A percentile compares a stretch with the other conserved stretches of the same genome.
These are phyloP conservation scores for Fusarium keratoplasticum DNA, from an alignment of 2,329 filamentous ascomycete species.

Conservation along the genomic window DNA sequence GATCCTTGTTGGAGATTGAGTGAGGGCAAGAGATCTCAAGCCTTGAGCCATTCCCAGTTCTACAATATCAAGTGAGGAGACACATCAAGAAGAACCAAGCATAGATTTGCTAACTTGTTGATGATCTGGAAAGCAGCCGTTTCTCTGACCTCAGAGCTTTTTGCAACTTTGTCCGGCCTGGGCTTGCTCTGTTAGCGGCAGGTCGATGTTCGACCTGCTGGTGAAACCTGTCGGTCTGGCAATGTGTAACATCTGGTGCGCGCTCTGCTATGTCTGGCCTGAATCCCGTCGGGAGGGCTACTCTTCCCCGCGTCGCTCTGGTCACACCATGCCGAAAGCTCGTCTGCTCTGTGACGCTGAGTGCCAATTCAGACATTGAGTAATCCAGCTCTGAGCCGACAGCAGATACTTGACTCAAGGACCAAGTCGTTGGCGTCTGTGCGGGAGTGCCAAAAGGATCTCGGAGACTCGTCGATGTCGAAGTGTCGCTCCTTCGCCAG, in stretches of 20 bases:
- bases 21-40: background rate
- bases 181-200: background rate
- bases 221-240: background rate
- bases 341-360: background rate
- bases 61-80: background rate
- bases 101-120: slow-evolving; percentile 30
- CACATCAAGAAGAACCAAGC: slow-evolving; percentile 4
- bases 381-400: background rate
- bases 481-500: slow-evolving; percentile 1
- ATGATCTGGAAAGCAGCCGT: slow-evolving; percentile 14
- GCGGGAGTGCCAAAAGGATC: slow-evolving; percentile 24
- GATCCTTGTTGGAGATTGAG: background rate
- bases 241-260: background rate
- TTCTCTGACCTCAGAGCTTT: slow-evolving; percentile 11
- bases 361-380: background rate
- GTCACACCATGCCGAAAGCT: background rate
- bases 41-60: background rate
- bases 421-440: slow-evolving; percentile 8
- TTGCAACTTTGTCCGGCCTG: slow-evolving; percentile 4
- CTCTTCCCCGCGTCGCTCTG: background rate
- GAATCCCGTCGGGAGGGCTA: background rate
- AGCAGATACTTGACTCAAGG: slow-evolving; percentile 7
- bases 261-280: background rate
- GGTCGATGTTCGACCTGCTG: background rate
- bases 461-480: slow-evolving; percentile 6